These are phyloP conservation scores for Schizosaccharomyces versatilis DNA, from an alignment of 1,139 yeast species.

Conservation along the genomic window DNA sequence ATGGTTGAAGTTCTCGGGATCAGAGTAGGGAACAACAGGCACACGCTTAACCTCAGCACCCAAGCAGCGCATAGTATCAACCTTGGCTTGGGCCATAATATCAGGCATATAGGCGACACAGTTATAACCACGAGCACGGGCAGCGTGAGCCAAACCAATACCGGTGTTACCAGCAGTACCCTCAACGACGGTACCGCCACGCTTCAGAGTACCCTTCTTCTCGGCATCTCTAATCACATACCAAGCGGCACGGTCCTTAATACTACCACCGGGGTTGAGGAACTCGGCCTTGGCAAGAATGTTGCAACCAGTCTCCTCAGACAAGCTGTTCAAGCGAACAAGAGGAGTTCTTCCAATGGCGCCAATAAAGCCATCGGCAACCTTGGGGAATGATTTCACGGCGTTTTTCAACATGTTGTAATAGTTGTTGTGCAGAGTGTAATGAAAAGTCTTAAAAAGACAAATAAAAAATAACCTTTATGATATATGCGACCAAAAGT, in stretches of 20 bases:
- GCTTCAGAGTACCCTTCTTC: conserved; percentile 35
- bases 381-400: not conserved
- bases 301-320: conserved; percentile 44
- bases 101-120: conserved; percentile 79
- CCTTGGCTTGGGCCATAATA: conserved; percentile 53
- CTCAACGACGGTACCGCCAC: conserved; percentile 54
- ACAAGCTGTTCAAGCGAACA: conserved; percentile 38
- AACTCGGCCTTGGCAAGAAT: conserved; percentile 68
- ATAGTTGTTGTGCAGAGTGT: not conserved
- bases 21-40: conserved; percentile 65
- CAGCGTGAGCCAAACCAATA: conserved; percentile 72
- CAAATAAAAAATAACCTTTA: too few species aligned
- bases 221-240: conserved; percentile 66
- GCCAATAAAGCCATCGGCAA: conserved; percentile 33
- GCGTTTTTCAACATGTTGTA: not conserved
- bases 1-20: conserved; percentile 34
- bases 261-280: conserved; percentile 89
- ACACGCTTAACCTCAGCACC: conserved; percentile 81
- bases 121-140: conserved; percentile 62
- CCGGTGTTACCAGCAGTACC: conserved; percentile 74
- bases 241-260: conserved; percentile 76
- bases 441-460: too few species aligned
- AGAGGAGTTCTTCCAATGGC: conserved; percentile 83
- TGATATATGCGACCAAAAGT: too few species aligned
- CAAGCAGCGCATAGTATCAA: conserved; percentile 44